Base-by-base conservation (phyloP, 1,284 basidiomycete species). In the Jaminaea rosea region DNA sequence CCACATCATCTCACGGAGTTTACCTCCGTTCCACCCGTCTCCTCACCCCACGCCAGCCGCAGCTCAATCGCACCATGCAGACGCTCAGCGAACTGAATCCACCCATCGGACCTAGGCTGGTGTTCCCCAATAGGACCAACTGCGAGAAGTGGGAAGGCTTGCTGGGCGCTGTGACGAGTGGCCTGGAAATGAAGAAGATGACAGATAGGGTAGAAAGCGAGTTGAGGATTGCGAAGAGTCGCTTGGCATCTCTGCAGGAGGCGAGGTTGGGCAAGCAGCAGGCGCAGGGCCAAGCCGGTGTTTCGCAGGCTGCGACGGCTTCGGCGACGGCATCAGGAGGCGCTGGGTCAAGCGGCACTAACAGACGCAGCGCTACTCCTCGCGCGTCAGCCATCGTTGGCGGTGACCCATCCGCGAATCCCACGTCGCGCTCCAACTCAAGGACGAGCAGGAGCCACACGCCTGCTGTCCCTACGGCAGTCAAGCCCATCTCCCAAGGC, bases 141-240 rank as follows among this genome's bases (percentile, higher is more conserved):
- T 58, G 66, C 11, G 72, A 73, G 39, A 70, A 67, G 49, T 74
- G 72, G 71, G 72, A 74, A 47, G 68, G 67, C 13, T 58, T 74
- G 9, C 45, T 73, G 7, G 72, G 72, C 9, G 72, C 72, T 4
- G 66, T 72, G 7, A 69, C 69, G 26, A 63, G 63, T 24, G 53
- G 63, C 6, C 52, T 73, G 44, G 72, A 74, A 53, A 56, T 74
- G 58, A 59, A 69, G 39, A 69, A 64, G 44, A 66, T 70, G 48
- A 41, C 71, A 28, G 72, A 74, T 29, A 36, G 67, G 26, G 72
- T 69, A 7, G 63, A 70, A 31, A 49, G 42, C 2, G 65, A 67
- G 45, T 46, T 64, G 28, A 45, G 45, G 28, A 47, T 58, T 26
- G 52, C 36, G 5, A 53, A 53, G 45, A 50, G 44, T 21, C 46